A percentile compares a stretch with the other conserved stretches of the same genome.
Conservation (phyloP, 2,329 filamentous ascomycete genomes). For the Clarireedia sp. region DNA sequence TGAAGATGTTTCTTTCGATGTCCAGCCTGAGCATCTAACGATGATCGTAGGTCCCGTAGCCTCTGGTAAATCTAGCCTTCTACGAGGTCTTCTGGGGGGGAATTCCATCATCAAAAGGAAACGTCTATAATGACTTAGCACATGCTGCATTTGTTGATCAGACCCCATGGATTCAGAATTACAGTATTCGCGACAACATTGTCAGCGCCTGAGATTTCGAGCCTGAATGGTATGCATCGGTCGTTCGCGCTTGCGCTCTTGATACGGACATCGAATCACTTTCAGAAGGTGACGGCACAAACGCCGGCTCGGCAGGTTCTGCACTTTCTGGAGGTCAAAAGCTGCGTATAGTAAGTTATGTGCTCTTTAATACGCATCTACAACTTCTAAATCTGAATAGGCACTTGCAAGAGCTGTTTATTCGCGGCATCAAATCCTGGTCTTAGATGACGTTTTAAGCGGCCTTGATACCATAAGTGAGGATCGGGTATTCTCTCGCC, state of each 20-base stretch:
- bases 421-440: conserved; percentile 23
- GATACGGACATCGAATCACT: conserved; percentile 52
- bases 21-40: conserved; percentile 14
- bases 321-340: conserved; percentile 16
- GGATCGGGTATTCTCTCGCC: conserved; percentile 16
- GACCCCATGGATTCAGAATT: conserved; percentile 38
- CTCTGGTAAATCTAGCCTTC: conserved; percentile 26
- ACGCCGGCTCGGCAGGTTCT: neutral
- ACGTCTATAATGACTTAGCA: conserved; percentile 16
- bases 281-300: conserved; percentile 47
- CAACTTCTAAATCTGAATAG: conserved; percentile 10
- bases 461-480: conserved; percentile 25
- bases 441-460: conserved; percentile 27
- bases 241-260: conserved; percentile 58
- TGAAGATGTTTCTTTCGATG: conserved; percentile 15
- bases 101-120: conserved; percentile 20
- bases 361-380: no score
- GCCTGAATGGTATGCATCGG: conserved; percentile 52
- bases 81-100: conserved; percentile 28
- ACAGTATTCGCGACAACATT: conserved; percentile 35
- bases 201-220: conserved; percentile 36
- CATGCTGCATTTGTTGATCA: conserved; percentile 37
- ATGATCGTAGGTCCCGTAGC: conserved; percentile 30
- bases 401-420: conserved; percentile 49
- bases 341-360: conserved; percentile 57